Evolutionary conservation across 2,329 filamentous ascomycete genomes (phyloP).

Genomic region (Falciphora oryzae): DNA sequence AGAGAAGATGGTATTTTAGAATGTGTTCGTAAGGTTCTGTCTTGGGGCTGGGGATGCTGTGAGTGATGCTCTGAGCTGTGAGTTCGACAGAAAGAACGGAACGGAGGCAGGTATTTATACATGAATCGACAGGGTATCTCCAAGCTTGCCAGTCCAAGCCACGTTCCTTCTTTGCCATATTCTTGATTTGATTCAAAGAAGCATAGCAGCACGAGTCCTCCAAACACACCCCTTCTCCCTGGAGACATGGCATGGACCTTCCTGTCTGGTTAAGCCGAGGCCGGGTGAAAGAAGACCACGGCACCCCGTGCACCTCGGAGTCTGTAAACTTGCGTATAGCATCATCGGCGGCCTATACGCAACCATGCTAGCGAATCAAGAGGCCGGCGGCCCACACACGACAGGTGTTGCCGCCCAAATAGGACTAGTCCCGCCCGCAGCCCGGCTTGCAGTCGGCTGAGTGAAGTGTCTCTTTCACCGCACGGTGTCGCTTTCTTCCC

Average conservation of each 20-base stretch:
- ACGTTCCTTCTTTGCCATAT: background rate
- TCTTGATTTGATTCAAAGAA: too few relatives aligned
- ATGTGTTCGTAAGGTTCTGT: background rate
- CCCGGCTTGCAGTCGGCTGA: background rate
- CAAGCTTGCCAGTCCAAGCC: background rate
- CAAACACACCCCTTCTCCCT: too few relatives aligned
- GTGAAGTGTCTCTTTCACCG: background rate
- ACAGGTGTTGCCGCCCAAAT: background rate
- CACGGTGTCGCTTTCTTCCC: background rate
- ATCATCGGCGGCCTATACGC: background rate
- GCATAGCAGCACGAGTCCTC: too few relatives aligned
- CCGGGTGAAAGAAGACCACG: background rate
- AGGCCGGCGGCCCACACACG: too few relatives aligned
- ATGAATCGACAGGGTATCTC: background rate
- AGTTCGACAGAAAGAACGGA: background rate
- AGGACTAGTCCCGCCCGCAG: too few relatives aligned
- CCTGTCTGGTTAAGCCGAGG: background rate
- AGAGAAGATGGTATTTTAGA: background rate
- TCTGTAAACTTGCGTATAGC: background rate
- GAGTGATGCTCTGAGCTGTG: background rate
- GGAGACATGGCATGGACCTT: background rate
- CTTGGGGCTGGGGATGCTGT: background rate
- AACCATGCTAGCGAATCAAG: background rate
- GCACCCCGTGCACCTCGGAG: background rate
- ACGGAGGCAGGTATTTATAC: background rate